Evolutionary conservation across 23 red algal genomes (phyloP), one percentile per base, ranked within the genome.

Genomic region (Pyropia yezoensis): DNA sequence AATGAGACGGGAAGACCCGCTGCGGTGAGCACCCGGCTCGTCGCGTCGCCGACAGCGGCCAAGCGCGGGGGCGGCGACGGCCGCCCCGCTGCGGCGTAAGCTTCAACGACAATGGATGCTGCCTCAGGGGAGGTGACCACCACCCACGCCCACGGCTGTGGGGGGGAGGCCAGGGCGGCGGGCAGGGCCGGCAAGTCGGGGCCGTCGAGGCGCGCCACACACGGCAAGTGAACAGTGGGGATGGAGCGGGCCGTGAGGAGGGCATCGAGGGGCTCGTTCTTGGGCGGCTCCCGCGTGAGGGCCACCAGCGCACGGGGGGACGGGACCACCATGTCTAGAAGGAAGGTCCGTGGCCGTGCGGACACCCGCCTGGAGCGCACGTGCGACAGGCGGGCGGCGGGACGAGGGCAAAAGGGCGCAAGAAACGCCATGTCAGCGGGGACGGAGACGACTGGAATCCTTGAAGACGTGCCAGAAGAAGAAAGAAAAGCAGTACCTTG

Each of bases 41-140:
- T 87, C 18, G 70, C 70, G 52, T 67, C 75, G 13, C 82, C 82
- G 1, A 87, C 82, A 3, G 57, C 82, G 28, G 82, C 70, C 24
- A 87, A 18, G 12, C 70, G 82, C 12, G 39, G 39, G 18, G 61
- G 32, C 49, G 70, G 64, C 27, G 12, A 47, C 29, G 82, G 82
- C 57, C 61, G 75, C 19, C 53, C 82, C 6, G 70, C 69, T 1
- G 18, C 59, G 25, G 57, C 56, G 71, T 72, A 87, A 11, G 71
- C 71, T 45, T 76, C 56, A 28, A 76, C 69, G 27, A 87, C 70
- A 24, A 87, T 63, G 9, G 72, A 39, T 1, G 82, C 82, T 6
- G 82, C 71, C 33, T 87, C 82, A 0, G 82, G 82, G 22, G 82
- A 87, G 18, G 82, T 87, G 17, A 75, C 54, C 4, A 87, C 82